These are phyloP conservation scores for Allium sativum DNA, from an alignment of 106 monocot species.

Conservation along the genomic window DNA sequence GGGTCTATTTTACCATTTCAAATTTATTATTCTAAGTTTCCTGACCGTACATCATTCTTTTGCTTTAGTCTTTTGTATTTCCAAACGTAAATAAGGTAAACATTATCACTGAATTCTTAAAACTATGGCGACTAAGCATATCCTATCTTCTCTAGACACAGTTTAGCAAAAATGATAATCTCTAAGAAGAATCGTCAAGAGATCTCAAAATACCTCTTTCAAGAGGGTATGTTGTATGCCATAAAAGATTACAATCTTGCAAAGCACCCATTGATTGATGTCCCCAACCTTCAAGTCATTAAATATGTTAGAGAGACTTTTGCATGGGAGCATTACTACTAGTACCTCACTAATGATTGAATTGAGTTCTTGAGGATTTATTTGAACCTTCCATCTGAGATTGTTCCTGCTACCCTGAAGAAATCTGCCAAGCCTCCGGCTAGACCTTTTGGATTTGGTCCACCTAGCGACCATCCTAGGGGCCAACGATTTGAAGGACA, in stretches of 20 bases:
- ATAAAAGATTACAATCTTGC: slow-evolving; percentile 92
- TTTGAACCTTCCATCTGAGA: slow-evolving; percentile 87
- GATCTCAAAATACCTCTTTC: slow-evolving; percentile 85
- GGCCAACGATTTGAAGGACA: slow-evolving; percentile 78
- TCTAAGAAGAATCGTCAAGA: slow-evolving; percentile 67
- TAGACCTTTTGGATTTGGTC: slow-evolving; percentile 64
- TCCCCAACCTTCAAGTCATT: slow-evolving; percentile 88
- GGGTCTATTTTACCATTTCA: too few species aligned
- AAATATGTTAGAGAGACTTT: slow-evolving; percentile 89
- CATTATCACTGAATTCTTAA: too few species aligned
- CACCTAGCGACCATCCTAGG: slow-evolving; percentile 66
- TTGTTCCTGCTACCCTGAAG: slow-evolving; percentile 83
- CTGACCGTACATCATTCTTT: too few species aligned
- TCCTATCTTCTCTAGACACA: too few species aligned
- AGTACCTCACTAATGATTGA: slow-evolving; percentile 91
- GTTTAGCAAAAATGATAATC: slow-evolving; percentile 22
- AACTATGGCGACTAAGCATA: too few species aligned
- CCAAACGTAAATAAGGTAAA: too few species aligned
- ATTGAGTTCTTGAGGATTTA: slow-evolving; percentile 60
- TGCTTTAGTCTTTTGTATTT: too few species aligned
- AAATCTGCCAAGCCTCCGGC: slow-evolving; percentile 60
- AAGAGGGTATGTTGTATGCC: slow-evolving; percentile 83
- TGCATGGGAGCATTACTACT: slow-evolving; percentile 90
- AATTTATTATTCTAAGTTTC: too few species aligned
- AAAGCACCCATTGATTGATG: slow-evolving; percentile 81